A percentile compares a stretch with the other conserved stretches of the same genome.
phyloP scores from a whole-genome alignment of 805 yeast species.

The Metschnikowia baotianmanensis region DNA sequence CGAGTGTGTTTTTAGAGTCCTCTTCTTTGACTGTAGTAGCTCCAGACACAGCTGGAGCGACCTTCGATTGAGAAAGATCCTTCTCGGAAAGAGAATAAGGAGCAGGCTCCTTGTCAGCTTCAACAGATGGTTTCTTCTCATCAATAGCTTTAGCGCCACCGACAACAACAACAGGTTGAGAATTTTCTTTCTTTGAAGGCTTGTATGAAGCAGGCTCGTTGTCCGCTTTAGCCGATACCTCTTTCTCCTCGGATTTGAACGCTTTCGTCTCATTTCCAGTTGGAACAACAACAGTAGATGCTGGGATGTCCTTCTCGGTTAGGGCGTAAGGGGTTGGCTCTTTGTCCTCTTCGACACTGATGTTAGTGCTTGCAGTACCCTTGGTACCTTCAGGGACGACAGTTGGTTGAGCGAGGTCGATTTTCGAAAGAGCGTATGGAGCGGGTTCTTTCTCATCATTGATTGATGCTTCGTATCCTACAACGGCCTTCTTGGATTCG shows the following conservation, averaged over 20 bases:
- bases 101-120: conserved; percentile 6
- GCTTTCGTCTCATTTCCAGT: no score
- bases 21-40: conserved; percentile 9
- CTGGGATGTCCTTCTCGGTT: not conserved
- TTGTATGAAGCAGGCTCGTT: conserved; percentile 6
- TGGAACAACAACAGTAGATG: not conserved
- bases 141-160: conserved; percentile 6
- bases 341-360: not conserved
- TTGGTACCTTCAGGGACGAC: not conserved
- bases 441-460: conserved; percentile 1
- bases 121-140: conserved; percentile 3
- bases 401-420: not conserved
- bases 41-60: conserved; percentile 9
- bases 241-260: not conserved
- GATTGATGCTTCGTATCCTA: not conserved
- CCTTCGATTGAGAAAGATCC: conserved; percentile 4
- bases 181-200: conserved; percentile 1
- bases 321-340: conserved; percentile 1
- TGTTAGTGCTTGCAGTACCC: not conserved
- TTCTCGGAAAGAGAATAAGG: conserved; percentile 7
- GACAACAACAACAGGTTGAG: not conserved
- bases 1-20: conserved; percentile 14
- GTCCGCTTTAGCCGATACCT: not conserved
- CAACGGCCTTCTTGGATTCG: not conserved
- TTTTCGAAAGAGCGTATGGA: not conserved